Conservation (phyloP, 495 filamentous ascomycete species). For the Aspergillus sparsus region DNA sequence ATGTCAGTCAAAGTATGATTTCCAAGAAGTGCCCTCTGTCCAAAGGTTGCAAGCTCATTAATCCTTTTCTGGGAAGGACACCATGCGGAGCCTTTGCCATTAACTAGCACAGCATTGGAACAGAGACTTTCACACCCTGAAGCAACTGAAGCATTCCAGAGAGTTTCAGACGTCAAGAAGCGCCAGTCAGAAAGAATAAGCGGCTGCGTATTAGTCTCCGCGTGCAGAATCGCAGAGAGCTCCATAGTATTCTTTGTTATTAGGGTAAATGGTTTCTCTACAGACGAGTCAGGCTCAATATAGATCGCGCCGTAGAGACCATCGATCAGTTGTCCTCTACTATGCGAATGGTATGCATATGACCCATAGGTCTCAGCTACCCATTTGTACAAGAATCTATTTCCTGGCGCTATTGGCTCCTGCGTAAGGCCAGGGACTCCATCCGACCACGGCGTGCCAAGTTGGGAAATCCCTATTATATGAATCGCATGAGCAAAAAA, state of each 20-base stretch:
- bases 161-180: slow-evolving; percentile 1
- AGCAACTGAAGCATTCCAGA: slow-evolving; percentile 29
- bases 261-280: slow-evolving; percentile 45
- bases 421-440: slow-evolving; percentile 56
- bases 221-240: slow-evolving; percentile 46
- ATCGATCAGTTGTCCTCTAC: slow-evolving; percentile 53
- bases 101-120: slow-evolving; percentile 55
- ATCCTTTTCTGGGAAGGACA: slow-evolving; percentile 45
- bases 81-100: slow-evolving; percentile 54
- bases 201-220: slow-evolving; percentile 45
- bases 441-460: slow-evolving; percentile 51
- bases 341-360: slow-evolving; percentile 55
- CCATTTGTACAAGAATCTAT: slow-evolving; percentile 53
- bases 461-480: slow-evolving; percentile 38
- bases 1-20: slow-evolving; percentile 46
- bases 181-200: slow-evolving; percentile 57
- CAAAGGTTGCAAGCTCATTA: slow-evolving; percentile 32
- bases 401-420: slow-evolving; percentile 43
- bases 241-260: slow-evolving; percentile 43
- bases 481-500: not conserved
- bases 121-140: slow-evolving; percentile 43
- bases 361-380: slow-evolving; percentile 32
- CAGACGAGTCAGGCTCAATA: slow-evolving; percentile 35
- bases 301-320: slow-evolving; percentile 57
- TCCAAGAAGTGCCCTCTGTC: slow-evolving; percentile 20